Evolutionary conservation across 1,284 basidiomycete genomes (phyloP), one percentile per base, ranked within the genome.

Genomic region (Microbotryum intermedium): DNA sequence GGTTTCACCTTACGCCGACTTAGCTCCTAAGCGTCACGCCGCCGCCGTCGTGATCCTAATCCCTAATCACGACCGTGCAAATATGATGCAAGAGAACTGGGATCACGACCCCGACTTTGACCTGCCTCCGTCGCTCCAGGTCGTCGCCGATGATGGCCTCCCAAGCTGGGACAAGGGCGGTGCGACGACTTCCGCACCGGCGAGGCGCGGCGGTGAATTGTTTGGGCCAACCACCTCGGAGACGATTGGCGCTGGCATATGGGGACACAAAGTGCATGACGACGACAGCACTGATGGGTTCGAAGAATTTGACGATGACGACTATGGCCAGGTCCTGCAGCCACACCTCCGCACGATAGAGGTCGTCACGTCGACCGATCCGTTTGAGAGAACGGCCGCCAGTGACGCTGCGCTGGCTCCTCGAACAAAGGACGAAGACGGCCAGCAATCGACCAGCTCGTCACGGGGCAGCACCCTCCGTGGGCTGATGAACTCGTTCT

Each of bases 101-200:
- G 61, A 66, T 29, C 29, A 46, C 2, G 61, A 60, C 26, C 55
- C 57, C 2, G 64, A 60, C 46, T 55, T 66, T 39, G 49, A 44
- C 20, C 21, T 66, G 18, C 54, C 59, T 1, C 16, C 55, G 0
- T 50, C 44, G 23, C 23, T 28, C 9, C 39, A 50, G n/a, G 53
- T 48, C 50, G 13, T 25, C 23, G 47, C 39, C 25, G 25, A 47
- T 16, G 29, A 10, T 9, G 42, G 39, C 16, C 1, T n/a, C 20
- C 13, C 47, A 25, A n/a, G 28, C 25, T 9, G 18, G 25, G 25
- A 49, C 25, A 13, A 18, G 28, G 26, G 25, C 47, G 47, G 16
- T 16, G 25, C 28, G 47, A 16, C 20, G 25, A 16, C 23, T 25
- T 25, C 13, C 23, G 25, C 7, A 6, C 47, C 13, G 28, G 28